These are phyloP conservation scores for Mycena alexandri DNA, from an alignment of 768 basidiomycete genomes.

Conservation along the genomic window DNA sequence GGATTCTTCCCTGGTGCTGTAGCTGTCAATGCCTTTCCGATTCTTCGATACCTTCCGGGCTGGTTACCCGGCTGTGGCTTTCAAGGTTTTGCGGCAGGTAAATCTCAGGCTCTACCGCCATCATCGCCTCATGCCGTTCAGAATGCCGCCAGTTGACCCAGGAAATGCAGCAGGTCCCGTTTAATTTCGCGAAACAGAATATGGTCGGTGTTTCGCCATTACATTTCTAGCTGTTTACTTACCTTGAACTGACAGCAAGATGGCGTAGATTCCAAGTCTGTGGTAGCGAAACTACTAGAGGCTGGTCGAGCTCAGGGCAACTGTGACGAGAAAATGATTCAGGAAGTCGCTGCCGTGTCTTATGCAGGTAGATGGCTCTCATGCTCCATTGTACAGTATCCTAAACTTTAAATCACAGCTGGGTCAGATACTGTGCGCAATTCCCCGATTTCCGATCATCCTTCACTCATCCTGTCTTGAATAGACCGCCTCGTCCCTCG, in stretches of 20 bases:
- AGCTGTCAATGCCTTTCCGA: conserved; percentile 48
- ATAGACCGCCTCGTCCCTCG: conserved; percentile 42
- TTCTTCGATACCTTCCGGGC: conserved; percentile 44
- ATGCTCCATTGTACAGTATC: background rate
- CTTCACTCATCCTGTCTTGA: background rate
- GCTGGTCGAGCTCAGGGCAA: conserved; percentile 3
- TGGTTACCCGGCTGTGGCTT: conserved; percentile 50
- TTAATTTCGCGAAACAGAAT: conserved; percentile 24
- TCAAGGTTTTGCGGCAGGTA: conserved; percentile 37
- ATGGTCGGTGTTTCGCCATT: conserved; percentile 5
- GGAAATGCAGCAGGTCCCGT: conserved; percentile 27
- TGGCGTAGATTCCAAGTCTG: conserved; percentile 13
- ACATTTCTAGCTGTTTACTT: too few relatives aligned
- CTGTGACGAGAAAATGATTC: conserved; percentile 39
- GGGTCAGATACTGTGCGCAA: conserved; percentile 38
- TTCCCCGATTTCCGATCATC: background rate
- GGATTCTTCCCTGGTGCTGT: conserved; percentile 47
- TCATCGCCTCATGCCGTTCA: background rate
- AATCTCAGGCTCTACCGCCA: background rate
- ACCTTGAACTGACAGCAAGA: conserved; percentile 1
- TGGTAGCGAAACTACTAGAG: conserved; percentile 32
- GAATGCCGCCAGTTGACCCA: conserved; percentile 20
- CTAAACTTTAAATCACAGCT: conserved; percentile 13
- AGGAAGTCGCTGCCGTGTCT: conserved; percentile 46
- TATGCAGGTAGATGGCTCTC: conserved; percentile 43